Evolutionary conservation across 768 basidiomycete species (phyloP).

Genomic region (Dacryopinax spathularia): DNA sequence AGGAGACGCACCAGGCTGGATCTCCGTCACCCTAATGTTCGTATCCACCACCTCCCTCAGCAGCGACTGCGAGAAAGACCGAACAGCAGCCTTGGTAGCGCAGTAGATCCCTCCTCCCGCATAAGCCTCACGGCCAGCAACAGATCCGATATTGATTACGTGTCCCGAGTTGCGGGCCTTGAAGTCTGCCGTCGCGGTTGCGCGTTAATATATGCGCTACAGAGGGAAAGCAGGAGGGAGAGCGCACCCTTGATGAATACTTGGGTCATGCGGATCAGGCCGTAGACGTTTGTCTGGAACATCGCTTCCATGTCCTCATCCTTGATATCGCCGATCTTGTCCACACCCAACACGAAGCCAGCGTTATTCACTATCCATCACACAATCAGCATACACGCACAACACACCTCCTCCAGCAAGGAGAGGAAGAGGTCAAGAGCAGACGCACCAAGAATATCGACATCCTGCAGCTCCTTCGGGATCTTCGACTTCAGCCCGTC

Average conservation of each 20-base stretch:
- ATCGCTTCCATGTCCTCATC: conserved; percentile 68
- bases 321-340: conserved; percentile 69
- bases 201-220: not conserved
- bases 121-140: conserved; percentile 80
- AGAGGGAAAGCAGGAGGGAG: not conserved
- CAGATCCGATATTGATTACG: conserved; percentile 88
- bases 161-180: conserved; percentile 64
- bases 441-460: conserved; percentile 69
- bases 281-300: conserved; percentile 67
- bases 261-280: conserved; percentile 72
- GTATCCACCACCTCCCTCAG: conserved; percentile 83
- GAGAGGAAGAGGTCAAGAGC: not conserved
- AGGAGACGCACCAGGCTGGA: conserved; percentile 77
- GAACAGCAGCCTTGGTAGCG: conserved; percentile 35
- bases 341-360: conserved; percentile 79
- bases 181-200: conserved; percentile 41
- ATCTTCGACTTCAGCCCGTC: conserved; percentile 56
- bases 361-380: conserved; percentile 59
- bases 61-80: conserved; percentile 70
- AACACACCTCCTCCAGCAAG: no score
- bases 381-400: not conserved
- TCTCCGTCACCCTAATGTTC: conserved; percentile 83
- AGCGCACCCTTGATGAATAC: conserved; percentile 43
- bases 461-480: conserved; percentile 49
- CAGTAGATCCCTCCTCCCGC: conserved; percentile 38